Base-by-base conservation (phyloP, 2,329 filamentous ascomycete species). In the Botrytis pseudocinerea region DNA sequence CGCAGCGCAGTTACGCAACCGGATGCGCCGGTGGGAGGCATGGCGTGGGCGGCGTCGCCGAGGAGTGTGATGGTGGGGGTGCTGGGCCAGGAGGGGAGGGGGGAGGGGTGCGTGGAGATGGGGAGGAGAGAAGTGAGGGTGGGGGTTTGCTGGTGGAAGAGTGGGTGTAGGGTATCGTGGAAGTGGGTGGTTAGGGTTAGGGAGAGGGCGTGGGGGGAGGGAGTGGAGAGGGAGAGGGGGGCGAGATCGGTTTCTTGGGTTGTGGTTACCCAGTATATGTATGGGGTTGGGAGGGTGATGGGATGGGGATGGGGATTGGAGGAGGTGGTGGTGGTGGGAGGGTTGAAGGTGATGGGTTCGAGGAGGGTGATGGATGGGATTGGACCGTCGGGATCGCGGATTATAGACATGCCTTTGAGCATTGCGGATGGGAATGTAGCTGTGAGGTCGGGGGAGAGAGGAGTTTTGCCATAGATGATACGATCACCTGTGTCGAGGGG, bases 401-500 rank as follows among this genome's bases (percentile, higher is more conserved):
- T 60, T 6, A 44, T 42, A 16, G 51, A 44, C 51, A 60, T 69
- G 22, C 16, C 20, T 42, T 35, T n/a, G 48, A 51, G 18, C 59
- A 32, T 32, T 25, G 25, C 42, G 38, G 74, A 72, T 59, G 71
- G 63, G 16, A 79, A 73, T 1, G 61, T 63, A 20, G 69, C 51
- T 6, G 64, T 40, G 25, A 81, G 72, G 25, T 79, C 76, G 2
- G 73, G 62, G 8, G 78, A 81, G n/a, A 83, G 44, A 4, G 77
- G 76, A 0, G 83, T 83, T 75, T 83, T 83, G 22, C 82, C 82
- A 61, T 82, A 85, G 22, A 84, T 78, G 35, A 81, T 80, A 25
- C 81, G 77, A 14, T 79, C 80, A 28, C 80, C 79, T 0, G 83
- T 83, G 72, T 85, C 83, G 4, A 85, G 69, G 2, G 79, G 73